Base-by-base conservation (phyloP, 805 yeast genomes). In the Candida broadrunensis region DNA sequence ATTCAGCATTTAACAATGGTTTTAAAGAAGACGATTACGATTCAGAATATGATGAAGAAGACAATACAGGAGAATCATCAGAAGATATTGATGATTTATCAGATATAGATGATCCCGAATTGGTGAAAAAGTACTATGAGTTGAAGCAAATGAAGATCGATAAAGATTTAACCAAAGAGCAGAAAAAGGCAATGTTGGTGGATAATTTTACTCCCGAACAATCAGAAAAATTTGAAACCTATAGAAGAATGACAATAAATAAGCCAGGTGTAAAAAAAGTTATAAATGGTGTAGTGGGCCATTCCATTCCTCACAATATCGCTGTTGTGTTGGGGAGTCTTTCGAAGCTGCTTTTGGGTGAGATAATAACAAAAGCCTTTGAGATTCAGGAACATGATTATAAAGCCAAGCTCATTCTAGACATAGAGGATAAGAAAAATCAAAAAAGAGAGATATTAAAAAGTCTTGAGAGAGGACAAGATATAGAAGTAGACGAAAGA, bases 281-380 rank as follows among this genome's bases (percentile, higher is more conserved):
- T 18, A 90, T 95, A 11, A 82, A 84, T 50, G 77, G 85, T 20
- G 84, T 85, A 0, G 67, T 88, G 36, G 89, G 88, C 33, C 96
- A 89, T 57, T 80, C 83, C 35, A 80, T 89, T 9, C 82, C 91
- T 2, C 86, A 78, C 43, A 85, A 85, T 46, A 83, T 88, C 17
- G 85, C 95, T 0, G 81, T 87, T 39, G 82, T 88, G 7, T 61
- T 90, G 35, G 86, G 91, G 5, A 96, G 97, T 59, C 75, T 88
- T 41, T 85, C 95, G 2, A 90, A 90, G 57, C 85, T 88, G 51
- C 83, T 87, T 57, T 75, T 89, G n/a, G 96, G 96, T 11, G 97
- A 90, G 51, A 76, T 90, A 14, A 84, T 90, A 11, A 95, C 90
- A 46, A 72, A 79, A 52, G 95, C 96, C 0, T 73, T 83, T 46